Conservation (phyloP, 163 green algal species). For the Smithsoniella earleae region DNA sequence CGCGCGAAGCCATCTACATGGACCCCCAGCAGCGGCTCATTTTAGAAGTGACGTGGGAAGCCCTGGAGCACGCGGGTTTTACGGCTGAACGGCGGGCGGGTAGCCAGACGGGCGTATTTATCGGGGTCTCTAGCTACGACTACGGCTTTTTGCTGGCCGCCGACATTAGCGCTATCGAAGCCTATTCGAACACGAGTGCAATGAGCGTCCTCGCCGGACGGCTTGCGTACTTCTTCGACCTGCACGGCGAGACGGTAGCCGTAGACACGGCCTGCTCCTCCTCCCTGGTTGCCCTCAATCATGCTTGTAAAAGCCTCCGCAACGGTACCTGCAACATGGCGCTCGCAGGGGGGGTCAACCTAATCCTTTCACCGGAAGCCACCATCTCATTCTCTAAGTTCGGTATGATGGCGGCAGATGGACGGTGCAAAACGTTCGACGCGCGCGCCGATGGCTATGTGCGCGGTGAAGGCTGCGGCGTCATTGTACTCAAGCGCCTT, state of each 20-base stretch:
- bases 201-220: slow-evolving; percentile 58
- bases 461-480: slow-evolving; percentile 37
- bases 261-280: slow-evolving; percentile 85
- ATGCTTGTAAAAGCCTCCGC: slow-evolving; percentile 38
- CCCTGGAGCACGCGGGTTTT: slow-evolving; percentile 38
- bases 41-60: slow-evolving; percentile 43
- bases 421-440: slow-evolving; percentile 84
- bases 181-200: slow-evolving; percentile 46
- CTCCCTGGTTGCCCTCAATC: slow-evolving; percentile 63
- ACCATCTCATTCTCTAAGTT: slow-evolving; percentile 48
- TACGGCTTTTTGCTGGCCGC: neutral
- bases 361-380: slow-evolving; percentile 44
- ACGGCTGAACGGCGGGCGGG: slow-evolving; percentile 29
- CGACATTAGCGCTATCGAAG: neutral
- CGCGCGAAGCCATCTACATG: slow-evolving; percentile 57
- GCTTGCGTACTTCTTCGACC: slow-evolving; percentile 64
- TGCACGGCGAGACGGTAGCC: slow-evolving; percentile 59
- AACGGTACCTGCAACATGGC: slow-evolving; percentile 33
- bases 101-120: slow-evolving; percentile 50
- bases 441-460: slow-evolving; percentile 67
- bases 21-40: slow-evolving; percentile 85
- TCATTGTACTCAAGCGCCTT: slow-evolving; percentile 42
- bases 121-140: slow-evolving; percentile 40
- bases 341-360: slow-evolving; percentile 44
- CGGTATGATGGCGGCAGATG: slow-evolving; percentile 67